Evolutionary conservation across 345 rosid genomes (phyloP), one percentile per base, ranked within the genome.

Genomic region (Rhodomyrtus tomentosa): DNA sequence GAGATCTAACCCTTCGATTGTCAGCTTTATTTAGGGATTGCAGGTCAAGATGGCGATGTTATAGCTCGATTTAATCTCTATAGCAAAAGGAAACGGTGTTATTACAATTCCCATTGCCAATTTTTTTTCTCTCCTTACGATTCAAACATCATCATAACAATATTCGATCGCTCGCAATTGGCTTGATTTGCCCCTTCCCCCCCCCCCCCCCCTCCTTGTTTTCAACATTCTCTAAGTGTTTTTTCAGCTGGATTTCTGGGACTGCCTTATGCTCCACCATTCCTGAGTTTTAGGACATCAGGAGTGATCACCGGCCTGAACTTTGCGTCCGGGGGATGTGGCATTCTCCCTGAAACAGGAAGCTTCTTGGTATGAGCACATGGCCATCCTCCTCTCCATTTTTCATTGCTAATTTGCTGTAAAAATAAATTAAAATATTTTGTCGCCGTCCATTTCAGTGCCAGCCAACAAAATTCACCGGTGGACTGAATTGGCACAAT

Each of bases 291-390:
- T 6, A 59, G 83, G 27, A 49, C 4, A 14, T 58, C 86, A 2
- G 45, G 14, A 3, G 54, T 85, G 6, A 42, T 82, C 68, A 87
- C 91, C 1, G 93, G 93, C 8, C 53, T 92, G 80, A 92, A 93
- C 81, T 93, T 89, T 80, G 95, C 95, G n/a, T 93, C 93, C 7
- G 92, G 84, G 9, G 22, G 87, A 27, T 91, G 93, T 25, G 93
- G 92, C 55, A 90, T 92, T 83, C 94, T 92, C 72, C 86, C 90
- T 3, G 82, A 87, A 82, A 89, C 93, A 5, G 93, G 94, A 84
- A 80, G 53, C 32, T 0, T 0, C 2, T 3, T 6, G 11, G 93
- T 93, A 93, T 86, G 56, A 24, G 18, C 51, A 24, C 29, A 24
- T 84, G 14, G 18, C 12, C 5, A 15, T 3, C 13, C 38, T 4